Evolutionary conservation across 129 eudicot genomes (phyloP).

Genomic region (Lactuca sativa): DNA sequence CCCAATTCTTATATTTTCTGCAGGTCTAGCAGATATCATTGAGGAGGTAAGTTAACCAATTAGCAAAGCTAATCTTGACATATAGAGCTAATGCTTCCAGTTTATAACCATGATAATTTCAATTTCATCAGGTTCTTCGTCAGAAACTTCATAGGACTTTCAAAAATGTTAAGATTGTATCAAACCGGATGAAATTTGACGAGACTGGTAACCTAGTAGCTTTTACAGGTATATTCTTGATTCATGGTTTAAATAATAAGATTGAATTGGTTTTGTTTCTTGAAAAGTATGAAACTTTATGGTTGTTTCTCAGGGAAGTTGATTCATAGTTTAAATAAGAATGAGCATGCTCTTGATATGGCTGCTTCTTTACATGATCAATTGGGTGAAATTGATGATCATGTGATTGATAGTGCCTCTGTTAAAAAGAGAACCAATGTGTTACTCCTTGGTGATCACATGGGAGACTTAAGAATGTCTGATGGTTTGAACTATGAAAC

Average conservation of each 20-base stretch:
- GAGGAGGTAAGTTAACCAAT: slow-evolving; percentile 66
- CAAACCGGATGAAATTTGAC: slow-evolving; percentile 86
- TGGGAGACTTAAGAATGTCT: slow-evolving; percentile 92
- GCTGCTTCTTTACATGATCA: slow-evolving; percentile 76
- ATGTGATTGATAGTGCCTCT: slow-evolving; percentile 40
- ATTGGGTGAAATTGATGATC: slow-evolving; percentile 55
- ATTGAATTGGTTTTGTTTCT: background rate
- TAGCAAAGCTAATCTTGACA: background rate
- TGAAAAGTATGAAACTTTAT: background rate
- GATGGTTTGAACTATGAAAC: slow-evolving; percentile 77
- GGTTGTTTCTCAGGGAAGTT: slow-evolving; percentile 60
- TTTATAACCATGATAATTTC: background rate
- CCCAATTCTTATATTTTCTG: slow-evolving; percentile 90
- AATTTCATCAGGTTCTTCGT: slow-evolving; percentile 63
- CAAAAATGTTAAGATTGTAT: slow-evolving; percentile 73
- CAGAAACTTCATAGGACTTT: slow-evolving; percentile 78
- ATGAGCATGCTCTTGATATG: slow-evolving; percentile 96
- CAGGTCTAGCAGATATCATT: slow-evolving; percentile 92
- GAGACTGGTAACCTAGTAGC: slow-evolving; percentile 65
- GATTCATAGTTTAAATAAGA: slow-evolving; percentile 82
- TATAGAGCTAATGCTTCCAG: slow-evolving; percentile 10
- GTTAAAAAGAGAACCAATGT: slow-evolving; percentile 78
- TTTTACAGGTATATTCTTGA: slow-evolving; percentile 59
- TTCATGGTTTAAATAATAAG: background rate
- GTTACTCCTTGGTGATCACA: slow-evolving; percentile 88